Evolutionary conservation across 169 alveolate genomes (phyloP), one percentile per base, ranked within the genome.

Genomic region (Plasmodium inui): DNA sequence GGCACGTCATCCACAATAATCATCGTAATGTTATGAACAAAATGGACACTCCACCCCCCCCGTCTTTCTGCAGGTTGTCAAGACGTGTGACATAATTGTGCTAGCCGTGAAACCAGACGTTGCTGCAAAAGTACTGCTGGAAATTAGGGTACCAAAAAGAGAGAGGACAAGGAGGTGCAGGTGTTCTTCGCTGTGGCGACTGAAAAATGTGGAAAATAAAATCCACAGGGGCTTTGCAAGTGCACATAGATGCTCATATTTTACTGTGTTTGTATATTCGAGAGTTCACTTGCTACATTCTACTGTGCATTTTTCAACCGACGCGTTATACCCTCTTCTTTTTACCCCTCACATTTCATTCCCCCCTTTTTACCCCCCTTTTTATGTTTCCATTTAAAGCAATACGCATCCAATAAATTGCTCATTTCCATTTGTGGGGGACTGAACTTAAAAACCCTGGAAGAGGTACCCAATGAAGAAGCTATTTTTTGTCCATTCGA

Each of bases 381-480:
- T 72, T 84, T 4, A 14, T 19, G 26, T 83, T 61, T 55, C 32
- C 37, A n/a, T 81, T 30, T 22, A n/a, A 81, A 91, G 95, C 9
- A 26, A 28, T 70, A 46, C 17, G 61, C 72, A 46, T 8, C 37
- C 12, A 46, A 86, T 19, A 91, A 82, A 32, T 91, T 91, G 92
- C 17, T 91, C 19, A 82, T 91, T 26, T 91, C 95, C 39, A 91
- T 91, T n/a, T 91, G 95, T 46, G 95, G 83, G 1, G 95, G 95
- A 14, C 12, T 91, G 57, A 91, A 74, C 14, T 71, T 91, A 14
- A 70, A 73, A 72, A 76, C 55, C 28, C 46, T 91, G 26, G 83
- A 91, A 91, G 55, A 80, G 79, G 95, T 91, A 91, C n/a, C 9
- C 30, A 30, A 32, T 28, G 74, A 19, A 32, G 39, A 41, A 37